Evolutionary conservation across 176 grass and related monocot genomes (phyloP), one percentile per base, ranked within the genome.

Genomic region (Oryza australiensis): DNA sequence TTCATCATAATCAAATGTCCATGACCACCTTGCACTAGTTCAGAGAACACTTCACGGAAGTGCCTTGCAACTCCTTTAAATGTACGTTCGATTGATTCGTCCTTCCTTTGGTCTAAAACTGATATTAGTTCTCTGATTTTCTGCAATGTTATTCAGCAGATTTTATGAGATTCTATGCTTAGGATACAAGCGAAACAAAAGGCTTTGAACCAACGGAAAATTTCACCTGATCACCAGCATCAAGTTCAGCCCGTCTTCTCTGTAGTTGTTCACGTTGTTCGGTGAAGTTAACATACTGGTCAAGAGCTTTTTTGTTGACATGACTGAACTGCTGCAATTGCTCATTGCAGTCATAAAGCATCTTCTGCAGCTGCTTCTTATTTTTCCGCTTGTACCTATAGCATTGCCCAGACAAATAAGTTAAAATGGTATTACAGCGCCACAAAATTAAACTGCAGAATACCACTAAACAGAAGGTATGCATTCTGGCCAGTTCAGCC

Each of bases 1-100:
- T 90, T 99, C 93, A 95, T 99, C 96, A 99, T 99, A 84, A 99
- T 87, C 85, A 99, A 84, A 74, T 95, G 86, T 49, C 96, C 96
- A 82, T 90, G 87, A 26, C 96, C 96, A 83, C 93, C 93, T 90
- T 99, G 96, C 80, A 99, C 96, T 41, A 99, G 85, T 74, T 99
- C 96, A 80, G 86, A 51, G 60, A 99, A 99, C 65, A 99, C 96
- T 88, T 99, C 93, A 18, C 93, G 80, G 80, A 99, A 99, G 82
- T 99, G 93, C 72, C 76, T 95, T 78, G 96, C 89, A 45, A 99
- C 96, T 79, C 96, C 96, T 91, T 99, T 99, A 83, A 99, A 99
- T 81, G 96, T 99, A 20, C 96, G 93, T 70, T 99, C 96, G 73
- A 99, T 99, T 42, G 96, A 99, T 78, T 99, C 96, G 84, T 99